These are phyloP conservation scores for Dovyalis caffra DNA, from an alignment of 345 rosid genomes.

Conservation along the genomic window DNA sequence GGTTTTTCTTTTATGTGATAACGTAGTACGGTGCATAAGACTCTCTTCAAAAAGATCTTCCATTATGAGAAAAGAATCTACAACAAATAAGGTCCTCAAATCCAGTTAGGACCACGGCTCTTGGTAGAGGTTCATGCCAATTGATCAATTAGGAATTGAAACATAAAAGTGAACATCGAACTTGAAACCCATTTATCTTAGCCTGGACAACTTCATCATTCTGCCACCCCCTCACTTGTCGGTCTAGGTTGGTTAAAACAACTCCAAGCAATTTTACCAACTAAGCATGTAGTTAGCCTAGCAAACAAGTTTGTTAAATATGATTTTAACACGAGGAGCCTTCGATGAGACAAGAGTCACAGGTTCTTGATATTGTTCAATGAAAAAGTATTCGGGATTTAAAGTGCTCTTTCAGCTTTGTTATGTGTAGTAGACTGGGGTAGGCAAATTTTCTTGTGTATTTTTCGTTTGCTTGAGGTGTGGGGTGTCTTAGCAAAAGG, in stretches of 20 bases:
- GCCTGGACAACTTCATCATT: not conserved
- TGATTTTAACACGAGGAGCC: not conserved
- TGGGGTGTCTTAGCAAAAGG: conserved; percentile 37
- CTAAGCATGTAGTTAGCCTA: not conserved
- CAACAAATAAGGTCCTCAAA: too few relatives aligned
- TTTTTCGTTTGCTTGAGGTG: conserved; percentile 18
- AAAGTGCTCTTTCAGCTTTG: not conserved
- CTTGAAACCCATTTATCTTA: not conserved
- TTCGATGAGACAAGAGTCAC: not conserved
- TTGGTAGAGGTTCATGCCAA: not conserved
- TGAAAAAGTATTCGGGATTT: not conserved
- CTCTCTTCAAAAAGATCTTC: not conserved
- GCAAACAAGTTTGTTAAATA: not conserved
- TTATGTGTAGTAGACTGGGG: not conserved
- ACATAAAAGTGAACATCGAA: too few relatives aligned
- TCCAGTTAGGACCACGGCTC: too few relatives aligned
- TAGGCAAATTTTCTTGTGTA: not conserved
- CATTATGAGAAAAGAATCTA: not conserved
- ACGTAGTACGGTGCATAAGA: too few relatives aligned
- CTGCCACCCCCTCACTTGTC: not conserved
- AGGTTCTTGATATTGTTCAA: not conserved
- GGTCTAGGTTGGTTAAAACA: not conserved
- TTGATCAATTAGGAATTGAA: not conserved
- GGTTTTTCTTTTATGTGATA: not conserved
- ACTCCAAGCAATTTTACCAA: not conserved